Conservation (phyloP, 345 rosid genomes). For the Murraya koenigii region DNA sequence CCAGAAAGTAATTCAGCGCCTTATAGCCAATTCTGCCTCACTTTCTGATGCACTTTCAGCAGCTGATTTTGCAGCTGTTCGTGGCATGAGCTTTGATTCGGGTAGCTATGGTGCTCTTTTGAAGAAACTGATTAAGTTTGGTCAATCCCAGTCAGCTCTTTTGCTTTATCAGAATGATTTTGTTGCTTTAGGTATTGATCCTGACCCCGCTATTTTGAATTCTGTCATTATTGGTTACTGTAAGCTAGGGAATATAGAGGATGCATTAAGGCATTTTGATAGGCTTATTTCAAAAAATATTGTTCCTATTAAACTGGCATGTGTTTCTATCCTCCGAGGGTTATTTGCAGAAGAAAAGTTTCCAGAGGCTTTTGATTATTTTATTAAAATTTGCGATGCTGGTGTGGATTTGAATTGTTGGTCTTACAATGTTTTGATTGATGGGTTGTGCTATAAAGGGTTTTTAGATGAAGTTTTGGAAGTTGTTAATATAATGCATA, state of each 20-base stretch:
- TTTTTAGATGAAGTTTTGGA: conserved; percentile 47
- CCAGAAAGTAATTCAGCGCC: conserved; percentile 39
- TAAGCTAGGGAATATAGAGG: conserved; percentile 50
- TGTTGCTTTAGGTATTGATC: conserved; percentile 38
- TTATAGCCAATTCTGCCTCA: conserved; percentile 33
- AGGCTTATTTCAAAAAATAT: conserved; percentile 29
- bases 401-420: conserved; percentile 38
- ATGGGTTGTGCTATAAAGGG: conserved; percentile 47
- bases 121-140: conserved; percentile 42
- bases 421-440: conserved; percentile 45
- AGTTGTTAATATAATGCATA: conserved; percentile 43
- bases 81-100: conserved; percentile 45
- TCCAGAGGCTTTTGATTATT: conserved; percentile 49
- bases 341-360: conserved; percentile 37
- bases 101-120: conserved; percentile 31
- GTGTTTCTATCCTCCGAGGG: conserved; percentile 38
- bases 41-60: conserved; percentile 37
- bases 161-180: conserved; percentile 37
- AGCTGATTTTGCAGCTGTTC: conserved; percentile 32
- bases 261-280: conserved; percentile 49
- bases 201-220: conserved; percentile 40
- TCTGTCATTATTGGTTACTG: conserved; percentile 50
- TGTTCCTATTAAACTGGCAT: conserved; percentile 34
- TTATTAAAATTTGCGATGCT: conserved; percentile 25
- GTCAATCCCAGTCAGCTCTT: conserved; percentile 39